phyloP scores from a whole-genome alignment of 2,329 filamentous ascomycete genomes.

The Alternaria alternata region DNA sequence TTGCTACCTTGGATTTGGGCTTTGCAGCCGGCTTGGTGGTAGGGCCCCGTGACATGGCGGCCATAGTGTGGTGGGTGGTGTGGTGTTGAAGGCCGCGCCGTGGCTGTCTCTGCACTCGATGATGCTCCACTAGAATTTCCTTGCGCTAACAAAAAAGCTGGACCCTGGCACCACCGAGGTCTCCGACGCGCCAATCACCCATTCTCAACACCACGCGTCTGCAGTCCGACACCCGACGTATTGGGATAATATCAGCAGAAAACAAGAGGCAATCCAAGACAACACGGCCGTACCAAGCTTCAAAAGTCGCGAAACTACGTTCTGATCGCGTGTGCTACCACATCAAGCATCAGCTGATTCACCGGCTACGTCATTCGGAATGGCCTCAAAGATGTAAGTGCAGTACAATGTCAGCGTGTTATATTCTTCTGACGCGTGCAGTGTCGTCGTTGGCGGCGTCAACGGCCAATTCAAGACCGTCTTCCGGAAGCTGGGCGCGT shows the following conservation, averaged over 20 bases:
- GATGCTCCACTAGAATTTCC: constrained; percentile 43
- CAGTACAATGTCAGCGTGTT: background rate
- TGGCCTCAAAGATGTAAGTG: constrained; percentile 65
- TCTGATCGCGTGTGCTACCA: background rate
- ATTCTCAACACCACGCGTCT: constrained; percentile 24
- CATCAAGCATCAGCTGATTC: background rate
- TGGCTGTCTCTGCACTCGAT: constrained; percentile 14
- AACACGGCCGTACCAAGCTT: background rate
- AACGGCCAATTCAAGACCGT: constrained; percentile 79
- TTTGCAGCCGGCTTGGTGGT: constrained; percentile 23
- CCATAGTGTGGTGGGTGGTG: constrained; percentile 45
- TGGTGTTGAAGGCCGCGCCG: constrained; percentile 11
- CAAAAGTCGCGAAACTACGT: background rate
- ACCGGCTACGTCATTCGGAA: constrained; percentile 33
- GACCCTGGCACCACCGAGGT: constrained; percentile 21
- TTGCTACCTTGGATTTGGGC: constrained; percentile 26
- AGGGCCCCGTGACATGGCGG: constrained; percentile 53
- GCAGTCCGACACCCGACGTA: constrained; percentile 6
- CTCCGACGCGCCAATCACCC: constrained; percentile 21
- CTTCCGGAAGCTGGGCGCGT: constrained; percentile 78
- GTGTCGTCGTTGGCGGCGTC: constrained; percentile 82
- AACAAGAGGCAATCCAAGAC: background rate
- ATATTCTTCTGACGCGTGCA: constrained; percentile 46
- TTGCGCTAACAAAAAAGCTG: constrained; percentile 34
- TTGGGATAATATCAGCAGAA: background rate